Evolutionary conservation across 495 filamentous ascomycete genomes (phyloP), one percentile per base, ranked within the genome.

Genomic region (Neurospora sp.): DNA sequence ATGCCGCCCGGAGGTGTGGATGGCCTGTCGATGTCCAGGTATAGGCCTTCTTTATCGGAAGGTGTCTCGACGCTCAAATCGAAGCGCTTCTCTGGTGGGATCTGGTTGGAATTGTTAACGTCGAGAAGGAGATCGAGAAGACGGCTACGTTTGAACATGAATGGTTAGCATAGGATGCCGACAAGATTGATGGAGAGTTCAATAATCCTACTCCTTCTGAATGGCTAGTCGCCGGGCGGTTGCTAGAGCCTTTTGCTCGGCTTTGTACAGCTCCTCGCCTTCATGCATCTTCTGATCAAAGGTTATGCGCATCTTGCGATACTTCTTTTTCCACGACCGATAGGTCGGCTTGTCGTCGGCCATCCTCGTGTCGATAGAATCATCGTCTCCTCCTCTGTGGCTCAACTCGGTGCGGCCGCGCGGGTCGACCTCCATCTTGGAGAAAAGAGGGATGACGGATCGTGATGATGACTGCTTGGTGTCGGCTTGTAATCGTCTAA

Each of bases 71-170:
- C 84, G 31, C 74, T 78, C 4, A 85, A 73, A 71, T 84, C 84
- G 80, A 92, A 93, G 76, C 93, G 92, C 74, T 91, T 85, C 69
- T 90, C 85, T 35, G 91, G 86, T 7, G 93, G 89, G 38, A 98
- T 87, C 78, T 93, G 92, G 4, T 88, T 80, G 44, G 88, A 91
- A 27, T 92, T 89, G 80, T 98, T 98, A 76, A 97, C 88, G 74
- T 97, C 94, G 68, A 96, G 85, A 37, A 96, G 88, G 39, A 97
- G 83, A 76, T 97, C 96, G 35, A 97, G 87, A 16, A 96, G 82
- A 74, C 91, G 91, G 72, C 91, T 93, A 73, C 39, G 44, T 42
- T 38, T 6, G 31, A 59, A 71, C 22, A 76, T 72, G 39, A 68
- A 38, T 39, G 5, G 18, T 71, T 61, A 72, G 73, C 70, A 70